Evolutionary conservation across 2,329 filamentous ascomycete species (phyloP).

Genomic region (Lasiodiplodia sp.): DNA sequence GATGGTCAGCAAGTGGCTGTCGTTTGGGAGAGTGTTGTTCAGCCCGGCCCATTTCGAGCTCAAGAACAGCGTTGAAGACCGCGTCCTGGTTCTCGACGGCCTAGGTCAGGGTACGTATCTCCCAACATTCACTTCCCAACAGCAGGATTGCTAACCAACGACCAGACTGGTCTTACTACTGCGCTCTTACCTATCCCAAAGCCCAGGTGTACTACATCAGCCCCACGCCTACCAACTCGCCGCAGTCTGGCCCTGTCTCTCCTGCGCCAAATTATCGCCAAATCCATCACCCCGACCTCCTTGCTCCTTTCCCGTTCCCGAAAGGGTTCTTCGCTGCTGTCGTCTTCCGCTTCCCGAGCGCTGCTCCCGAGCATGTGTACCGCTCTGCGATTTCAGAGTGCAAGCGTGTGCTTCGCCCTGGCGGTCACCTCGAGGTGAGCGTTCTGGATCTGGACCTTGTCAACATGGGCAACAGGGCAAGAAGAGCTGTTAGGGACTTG

Average conservation of each 20-base stretch:
- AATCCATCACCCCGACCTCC: conserved; percentile 70
- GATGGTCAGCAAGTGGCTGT: conserved; percentile 88
- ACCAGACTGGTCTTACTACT: conserved; percentile 83
- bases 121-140: not conserved
- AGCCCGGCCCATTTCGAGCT: conserved; percentile 79
- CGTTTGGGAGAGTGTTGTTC: conserved; percentile 83
- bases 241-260: conserved; percentile 14
- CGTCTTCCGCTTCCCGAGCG: conserved; percentile 78
- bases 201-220: conserved; percentile 78
- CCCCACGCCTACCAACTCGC: conserved; percentile 39
- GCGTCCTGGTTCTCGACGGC: conserved; percentile 81
- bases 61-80: conserved; percentile 62
- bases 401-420: conserved; percentile 78
- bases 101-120: conserved; percentile 68
- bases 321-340: conserved; percentile 77
- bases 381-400: conserved; percentile 76
- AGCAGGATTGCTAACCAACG: conserved; percentile 47
- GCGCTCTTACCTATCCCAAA: conserved; percentile 77
- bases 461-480: conserved; percentile 78
- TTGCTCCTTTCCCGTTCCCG: conserved; percentile 75
- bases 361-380: conserved; percentile 72
- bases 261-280: conserved; percentile 73
- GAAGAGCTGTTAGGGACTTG: conserved; percentile 71
- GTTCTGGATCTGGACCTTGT: conserved; percentile 81
- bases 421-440: conserved; percentile 79